phyloP scores from a whole-genome alignment of 768 basidiomycete species.

The Phanerodontia chrysosporium region DNA sequence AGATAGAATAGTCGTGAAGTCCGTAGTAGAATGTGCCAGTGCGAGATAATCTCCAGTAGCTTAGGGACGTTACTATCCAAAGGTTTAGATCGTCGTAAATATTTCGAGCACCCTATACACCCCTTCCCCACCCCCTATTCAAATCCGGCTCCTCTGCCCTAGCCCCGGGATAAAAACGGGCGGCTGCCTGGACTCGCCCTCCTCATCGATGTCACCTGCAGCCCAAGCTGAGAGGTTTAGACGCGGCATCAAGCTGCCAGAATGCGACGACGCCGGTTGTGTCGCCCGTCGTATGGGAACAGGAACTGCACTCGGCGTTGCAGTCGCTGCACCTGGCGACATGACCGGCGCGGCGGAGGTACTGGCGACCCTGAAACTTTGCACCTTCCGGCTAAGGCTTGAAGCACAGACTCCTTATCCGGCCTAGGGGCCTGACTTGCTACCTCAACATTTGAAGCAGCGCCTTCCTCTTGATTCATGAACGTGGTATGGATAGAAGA shows the following conservation, averaged over 20 bases:
- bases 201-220: background rate
- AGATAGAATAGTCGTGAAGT: too few relatives aligned
- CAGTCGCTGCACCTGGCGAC: background rate
- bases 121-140: slow-evolving; percentile 4
- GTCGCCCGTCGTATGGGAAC: background rate
- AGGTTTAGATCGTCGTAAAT: too few relatives aligned
- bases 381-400: slow-evolving; percentile 29
- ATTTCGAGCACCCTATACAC: too few relatives aligned
- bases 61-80: too few relatives aligned
- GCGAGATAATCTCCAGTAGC: too few relatives aligned
- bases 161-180: background rate
- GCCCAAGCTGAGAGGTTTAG: background rate
- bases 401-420: slow-evolving; percentile 27
- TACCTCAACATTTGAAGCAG: background rate
- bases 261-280: background rate
- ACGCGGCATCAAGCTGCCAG: background rate
- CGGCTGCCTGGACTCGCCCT: background rate
- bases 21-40: background rate
- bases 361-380: slow-evolving; percentile 25
- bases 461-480: slow-evolving; percentile 39
- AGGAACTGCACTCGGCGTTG: background rate
- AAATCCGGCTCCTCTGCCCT: background rate
- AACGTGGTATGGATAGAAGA: slow-evolving; percentile 91
- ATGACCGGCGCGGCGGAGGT: background rate
- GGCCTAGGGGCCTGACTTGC: slow-evolving; percentile 8